Evolutionary conservation across 2,329 filamentous ascomycete genomes (phyloP).

Genomic region (Corinectria fuckeliana): DNA sequence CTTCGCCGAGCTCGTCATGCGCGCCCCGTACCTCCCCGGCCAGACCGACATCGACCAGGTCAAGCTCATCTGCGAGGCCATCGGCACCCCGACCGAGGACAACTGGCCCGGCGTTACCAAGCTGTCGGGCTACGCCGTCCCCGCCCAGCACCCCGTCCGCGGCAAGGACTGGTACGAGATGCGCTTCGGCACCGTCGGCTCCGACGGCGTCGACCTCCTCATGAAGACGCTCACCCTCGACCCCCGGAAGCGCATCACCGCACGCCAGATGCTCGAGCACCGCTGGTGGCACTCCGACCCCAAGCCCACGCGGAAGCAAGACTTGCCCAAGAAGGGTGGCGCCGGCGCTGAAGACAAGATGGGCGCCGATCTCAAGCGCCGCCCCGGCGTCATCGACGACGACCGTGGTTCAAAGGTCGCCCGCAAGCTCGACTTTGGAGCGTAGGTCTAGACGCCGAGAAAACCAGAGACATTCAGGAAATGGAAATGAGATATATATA

Average conservation of each 20-base stretch:
- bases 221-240: conserved; percentile 86
- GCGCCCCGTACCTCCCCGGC: conserved; percentile 83
- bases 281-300: conserved; percentile 87
- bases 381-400: conserved; percentile 71
- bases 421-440: conserved; percentile 80
- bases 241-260: conserved; percentile 82
- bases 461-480: conserved; percentile 1
- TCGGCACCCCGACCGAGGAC: conserved; percentile 91
- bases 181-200: conserved; percentile 80
- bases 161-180: conserved; percentile 75
- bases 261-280: conserved; percentile 79
- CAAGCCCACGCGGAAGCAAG: conserved; percentile 79
- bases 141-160: conserved; percentile 66
- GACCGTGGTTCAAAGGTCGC: conserved; percentile 77
- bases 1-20: conserved; percentile 87
- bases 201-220: conserved; percentile 84
- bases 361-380: conserved; percentile 81
- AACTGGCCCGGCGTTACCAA: conserved; percentile 93
- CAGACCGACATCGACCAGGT: conserved; percentile 89
- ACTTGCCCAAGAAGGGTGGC: conserved; percentile 79
- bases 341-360: conserved; percentile 77
- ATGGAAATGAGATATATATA: background rate
- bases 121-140: conserved; percentile 80
- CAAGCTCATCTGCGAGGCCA: conserved; percentile 78
- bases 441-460: conserved; percentile 36